These are phyloP conservation scores for Clonostachys rhizophaga DNA, from an alignment of 2,329 filamentous ascomycete species.

Conservation along the genomic window DNA sequence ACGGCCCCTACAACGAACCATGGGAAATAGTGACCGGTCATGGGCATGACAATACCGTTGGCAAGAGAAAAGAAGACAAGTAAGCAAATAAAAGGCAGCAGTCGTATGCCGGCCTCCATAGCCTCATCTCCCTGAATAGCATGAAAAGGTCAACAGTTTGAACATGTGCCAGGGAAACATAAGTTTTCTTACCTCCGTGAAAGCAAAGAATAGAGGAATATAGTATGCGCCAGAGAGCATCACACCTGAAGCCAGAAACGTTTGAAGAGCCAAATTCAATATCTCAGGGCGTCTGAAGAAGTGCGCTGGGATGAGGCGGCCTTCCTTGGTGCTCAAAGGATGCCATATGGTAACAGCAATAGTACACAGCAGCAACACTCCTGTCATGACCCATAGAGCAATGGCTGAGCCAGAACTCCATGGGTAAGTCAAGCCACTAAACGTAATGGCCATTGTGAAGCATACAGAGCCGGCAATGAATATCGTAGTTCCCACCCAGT, in stretches of 20 bases:
- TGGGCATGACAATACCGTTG: slow-evolving; percentile 25
- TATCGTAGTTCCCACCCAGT: slow-evolving; percentile 34
- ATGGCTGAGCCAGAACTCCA: slow-evolving; percentile 38
- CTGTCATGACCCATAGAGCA: slow-evolving; percentile 33
- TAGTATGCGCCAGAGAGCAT: slow-evolving; percentile 26
- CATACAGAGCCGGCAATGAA: slow-evolving; percentile 28
- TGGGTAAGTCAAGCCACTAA: slow-evolving; percentile 36
- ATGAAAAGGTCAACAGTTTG: neutral
- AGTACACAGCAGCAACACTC: slow-evolving; percentile 32
- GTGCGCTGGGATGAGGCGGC: too few species aligned
- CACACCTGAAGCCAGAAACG: slow-evolving; percentile 8
- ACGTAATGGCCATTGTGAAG: slow-evolving; percentile 37
- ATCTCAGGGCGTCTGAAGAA: neutral
- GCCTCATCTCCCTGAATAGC: slow-evolving; percentile 22
- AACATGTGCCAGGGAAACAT: neutral
- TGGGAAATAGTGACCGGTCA: slow-evolving; percentile 24
- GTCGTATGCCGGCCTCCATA: slow-evolving; percentile 24
- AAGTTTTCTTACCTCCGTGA: slow-evolving; percentile 16
- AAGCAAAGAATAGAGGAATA: slow-evolving; percentile 44
- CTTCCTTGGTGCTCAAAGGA: slow-evolving; percentile 12
- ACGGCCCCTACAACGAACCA: slow-evolving; percentile 27
- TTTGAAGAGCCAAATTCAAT: slow-evolving; percentile 10
- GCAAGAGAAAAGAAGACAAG: slow-evolving; percentile 25
- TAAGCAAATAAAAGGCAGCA: slow-evolving; percentile 30
- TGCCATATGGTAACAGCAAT: slow-evolving; percentile 27